A percentile compares a stretch with the other conserved stretches of the same genome.
These are phyloP conservation scores for Phytophthora syringae DNA, from an alignment of 352 stramenopile genomes.

Conservation along the genomic window DNA sequence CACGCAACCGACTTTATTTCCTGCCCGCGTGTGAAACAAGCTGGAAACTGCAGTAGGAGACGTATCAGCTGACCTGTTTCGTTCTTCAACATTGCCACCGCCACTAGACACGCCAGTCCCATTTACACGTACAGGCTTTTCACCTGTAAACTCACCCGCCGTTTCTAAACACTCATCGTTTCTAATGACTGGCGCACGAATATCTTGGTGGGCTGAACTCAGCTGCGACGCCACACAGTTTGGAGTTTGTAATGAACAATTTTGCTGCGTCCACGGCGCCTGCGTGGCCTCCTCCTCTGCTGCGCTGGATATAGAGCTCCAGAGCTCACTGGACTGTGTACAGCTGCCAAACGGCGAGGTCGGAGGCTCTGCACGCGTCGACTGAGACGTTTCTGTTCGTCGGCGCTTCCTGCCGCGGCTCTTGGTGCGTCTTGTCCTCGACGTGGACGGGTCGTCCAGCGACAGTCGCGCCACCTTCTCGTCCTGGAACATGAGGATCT, in stretches of 20 bases:
- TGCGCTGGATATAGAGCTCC: not conserved
- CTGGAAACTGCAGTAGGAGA: constrained; percentile 3
- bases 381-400: constrained; percentile 5
- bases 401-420: constrained; percentile 17
- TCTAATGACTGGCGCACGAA: not conserved
- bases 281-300: constrained; percentile 1
- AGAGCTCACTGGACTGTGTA: constrained; percentile 4
- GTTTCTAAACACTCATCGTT: not conserved
- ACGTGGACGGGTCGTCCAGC: constrained; percentile 33
- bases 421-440: constrained; percentile 12
- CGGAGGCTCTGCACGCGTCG: constrained; percentile 4
- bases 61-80: not conserved
- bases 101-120: not conserved
- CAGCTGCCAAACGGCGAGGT: not conserved
- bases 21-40: not conserved
- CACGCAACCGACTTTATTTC: not conserved
- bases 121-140: not conserved
- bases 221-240: not conserved
- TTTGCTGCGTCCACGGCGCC: not conserved
- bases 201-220: not conserved
- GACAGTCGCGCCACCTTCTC: constrained; percentile 50
- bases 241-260: not conserved
- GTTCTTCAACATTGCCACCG: not conserved
- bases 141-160: not conserved
- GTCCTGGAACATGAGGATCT: constrained; percentile 67